Percentiles rank a stretch among this genome's conserved stretches.
phyloP scores from a whole-genome alignment of 345 rosid genomes.

The Syzygium jambos region DNA sequence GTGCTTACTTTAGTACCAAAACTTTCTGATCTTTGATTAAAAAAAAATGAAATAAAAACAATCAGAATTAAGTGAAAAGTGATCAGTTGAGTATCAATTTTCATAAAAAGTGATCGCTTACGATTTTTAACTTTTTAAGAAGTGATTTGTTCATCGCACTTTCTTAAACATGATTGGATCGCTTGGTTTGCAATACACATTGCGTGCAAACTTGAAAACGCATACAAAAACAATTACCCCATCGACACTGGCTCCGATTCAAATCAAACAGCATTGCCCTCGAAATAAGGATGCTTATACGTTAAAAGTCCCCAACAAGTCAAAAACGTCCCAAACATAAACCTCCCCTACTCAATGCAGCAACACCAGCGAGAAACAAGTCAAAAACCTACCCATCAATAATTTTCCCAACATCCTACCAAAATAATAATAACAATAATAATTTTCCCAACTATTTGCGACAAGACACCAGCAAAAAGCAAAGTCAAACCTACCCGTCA shows the following conservation, averaged over 20 bases:
- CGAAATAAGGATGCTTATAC: neutral
- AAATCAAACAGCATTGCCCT: neutral
- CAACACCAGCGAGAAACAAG: neutral
- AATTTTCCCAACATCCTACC: neutral
- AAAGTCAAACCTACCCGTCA: neutral
- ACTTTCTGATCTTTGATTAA: neutral
- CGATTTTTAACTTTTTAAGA: neutral
- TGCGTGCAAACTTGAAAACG: neutral
- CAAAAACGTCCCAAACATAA: neutral
- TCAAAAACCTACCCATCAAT: neutral
- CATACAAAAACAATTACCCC: neutral
- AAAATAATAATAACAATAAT: neutral
- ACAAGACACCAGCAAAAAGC: neutral
- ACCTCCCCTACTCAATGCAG: neutral
- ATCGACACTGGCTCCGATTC: neutral
- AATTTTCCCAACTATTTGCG: neutral
- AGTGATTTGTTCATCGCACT: neutral
- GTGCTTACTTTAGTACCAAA: neutral
- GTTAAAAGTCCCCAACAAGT: neutral
- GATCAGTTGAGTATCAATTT: neutral
- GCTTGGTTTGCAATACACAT: accelerated
- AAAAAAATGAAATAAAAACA: neutral
- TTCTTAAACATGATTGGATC: neutral
- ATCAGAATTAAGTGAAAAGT: neutral
- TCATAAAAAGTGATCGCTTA: neutral